A percentile compares a stretch with the other conserved stretches of the same genome.
Conservation (phyloP, 2,329 filamentous ascomycete species). For the Xylaria sp. region DNA sequence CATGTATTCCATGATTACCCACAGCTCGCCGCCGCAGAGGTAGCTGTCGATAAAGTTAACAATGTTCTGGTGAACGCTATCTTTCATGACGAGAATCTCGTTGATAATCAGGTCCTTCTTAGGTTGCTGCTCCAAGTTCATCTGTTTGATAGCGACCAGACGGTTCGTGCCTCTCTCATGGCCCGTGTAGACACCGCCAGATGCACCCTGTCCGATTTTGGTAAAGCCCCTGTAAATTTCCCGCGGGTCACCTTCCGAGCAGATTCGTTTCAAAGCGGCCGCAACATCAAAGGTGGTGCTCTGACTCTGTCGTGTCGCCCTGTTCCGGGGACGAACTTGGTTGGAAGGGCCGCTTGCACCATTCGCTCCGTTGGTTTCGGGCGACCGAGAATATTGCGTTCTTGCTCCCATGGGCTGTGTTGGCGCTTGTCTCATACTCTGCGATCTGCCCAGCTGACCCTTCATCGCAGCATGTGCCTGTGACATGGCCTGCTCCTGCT, state of each 20-base stretch:
- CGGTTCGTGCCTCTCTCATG: slow-evolving; percentile 79
- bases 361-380: slow-evolving; percentile 29
- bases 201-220: slow-evolving; percentile 97
- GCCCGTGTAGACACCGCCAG: slow-evolving; percentile 89
- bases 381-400: slow-evolving; percentile 43
- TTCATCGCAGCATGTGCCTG: slow-evolving; percentile 73
- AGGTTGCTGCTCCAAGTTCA: slow-evolving; percentile 97
- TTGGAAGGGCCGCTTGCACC: slow-evolving; percentile 29
- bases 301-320: slow-evolving; percentile 72
- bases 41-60: slow-evolving; percentile 99
- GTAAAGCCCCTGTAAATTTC: slow-evolving; percentile 80
- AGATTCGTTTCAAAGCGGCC: slow-evolving; percentile 78
- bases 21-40: slow-evolving; percentile 80
- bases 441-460: slow-evolving; percentile 63
- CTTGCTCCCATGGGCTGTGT: slow-evolving; percentile 47
- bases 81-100: slow-evolving; percentile 98
- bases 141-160: slow-evolving; percentile 97
- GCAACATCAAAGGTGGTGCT: slow-evolving; percentile 80
- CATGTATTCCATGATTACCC: slow-evolving; percentile 99
- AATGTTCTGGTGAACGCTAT: slow-evolving; percentile 96
- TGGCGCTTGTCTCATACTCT: slow-evolving; percentile 63
- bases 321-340: slow-evolving; percentile 55
- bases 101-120: slow-evolving; percentile 99
- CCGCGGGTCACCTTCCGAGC: slow-evolving; percentile 82
- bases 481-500: slow-evolving; percentile 79